Evolutionary conservation across 352 stramenopile species (phyloP), one percentile per base, ranked within the genome.

Genomic region (Stramenopiles sp.): DNA sequence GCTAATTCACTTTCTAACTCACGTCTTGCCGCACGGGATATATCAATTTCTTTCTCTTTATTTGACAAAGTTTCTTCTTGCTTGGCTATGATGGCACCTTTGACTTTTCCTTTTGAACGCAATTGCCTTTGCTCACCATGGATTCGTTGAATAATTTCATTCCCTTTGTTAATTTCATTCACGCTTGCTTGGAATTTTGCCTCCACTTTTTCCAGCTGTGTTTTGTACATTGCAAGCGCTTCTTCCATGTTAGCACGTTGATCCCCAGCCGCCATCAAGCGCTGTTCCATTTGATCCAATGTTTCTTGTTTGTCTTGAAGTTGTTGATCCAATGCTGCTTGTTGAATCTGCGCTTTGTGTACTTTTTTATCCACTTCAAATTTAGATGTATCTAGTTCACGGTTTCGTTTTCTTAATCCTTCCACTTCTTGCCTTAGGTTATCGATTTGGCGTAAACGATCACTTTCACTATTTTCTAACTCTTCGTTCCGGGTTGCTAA

Each of bases 101-200:
- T 93, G 84, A 90, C 92, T 65, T 87, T 85, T 83, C 93, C 88
- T 77, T 93, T 94, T 7, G 83, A 84, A 78, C 90, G 90, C 6
- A 92, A 80, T 27, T 84, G 84, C 7, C 84, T 88, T 43, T 89
- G 92, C 78, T 94, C 90, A 33, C 84, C 89, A 43, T 94, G 90
- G 79, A 94, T 92, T 4, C 88, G 87, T 79, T 93, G 87, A 32
- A 94, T 94, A 63, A 94, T 92, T 73, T 93, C 88, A 74, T 94
- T 94, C 65, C 90, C 90, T 88, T 94, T 94, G 81, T 94, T 94
- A 83, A 94, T 94, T 78, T 94, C 90, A 13, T 88, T 88, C 74
- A 94, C 92, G 79, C 89, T 94, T 30, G 93, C 69, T 78, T 94
- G 88, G 0, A 94, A 83, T 79, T 94, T 94, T 73, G 92, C 88